Percentiles rank a stretch among this genome's conserved stretches.
Evolutionary conservation across 2,329 filamentous ascomycete genomes (phyloP).

Genomic region (Penicillium sp.): DNA sequence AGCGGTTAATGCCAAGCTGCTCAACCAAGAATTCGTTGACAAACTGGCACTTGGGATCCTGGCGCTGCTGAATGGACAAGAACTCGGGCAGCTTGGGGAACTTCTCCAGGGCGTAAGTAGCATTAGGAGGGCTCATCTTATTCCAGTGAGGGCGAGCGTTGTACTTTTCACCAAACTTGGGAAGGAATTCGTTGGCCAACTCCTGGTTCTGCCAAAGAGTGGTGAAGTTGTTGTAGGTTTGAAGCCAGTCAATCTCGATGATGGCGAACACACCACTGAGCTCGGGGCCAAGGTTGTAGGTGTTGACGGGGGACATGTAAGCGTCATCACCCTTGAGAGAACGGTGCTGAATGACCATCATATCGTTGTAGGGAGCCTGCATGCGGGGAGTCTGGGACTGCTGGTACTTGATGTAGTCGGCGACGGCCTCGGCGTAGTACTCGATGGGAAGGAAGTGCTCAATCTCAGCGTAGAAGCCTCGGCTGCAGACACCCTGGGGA

Average conservation of each 20-base stretch:
- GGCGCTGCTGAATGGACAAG: constrained; percentile 1
- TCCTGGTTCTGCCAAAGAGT: neutral
- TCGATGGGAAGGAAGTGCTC: constrained; percentile 4
- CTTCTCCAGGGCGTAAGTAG: neutral
- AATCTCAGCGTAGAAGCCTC: constrained; percentile 2
- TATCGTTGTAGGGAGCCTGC: neutral
- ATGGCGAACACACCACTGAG: constrained; percentile 1
- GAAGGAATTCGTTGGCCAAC: constrained; percentile 1
- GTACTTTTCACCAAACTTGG: constrained; percentile 1
- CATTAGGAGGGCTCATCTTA: constrained; percentile 1
- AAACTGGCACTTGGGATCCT: constrained; percentile 4
- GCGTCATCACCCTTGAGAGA: constrained; percentile 3
- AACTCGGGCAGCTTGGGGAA: constrained; percentile 2
- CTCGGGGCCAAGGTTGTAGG: neutral
- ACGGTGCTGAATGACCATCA: neutral
- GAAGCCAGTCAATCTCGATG: constrained; percentile 1
- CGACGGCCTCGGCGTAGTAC: neutral
- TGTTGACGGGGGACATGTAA: constrained; percentile 2
- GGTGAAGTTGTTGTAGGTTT: constrained; percentile 2
- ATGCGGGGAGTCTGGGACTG: neutral
- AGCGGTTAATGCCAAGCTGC: constrained; percentile 2
- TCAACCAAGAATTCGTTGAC: constrained; percentile 2
- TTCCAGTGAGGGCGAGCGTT: constrained; percentile 4
- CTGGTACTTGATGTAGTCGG: neutral
- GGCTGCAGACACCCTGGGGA: constrained; percentile 1